These are phyloP conservation scores for Aspergillus hancockii DNA, from an alignment of 495 filamentous ascomycete genomes.

Conservation along the genomic window DNA sequence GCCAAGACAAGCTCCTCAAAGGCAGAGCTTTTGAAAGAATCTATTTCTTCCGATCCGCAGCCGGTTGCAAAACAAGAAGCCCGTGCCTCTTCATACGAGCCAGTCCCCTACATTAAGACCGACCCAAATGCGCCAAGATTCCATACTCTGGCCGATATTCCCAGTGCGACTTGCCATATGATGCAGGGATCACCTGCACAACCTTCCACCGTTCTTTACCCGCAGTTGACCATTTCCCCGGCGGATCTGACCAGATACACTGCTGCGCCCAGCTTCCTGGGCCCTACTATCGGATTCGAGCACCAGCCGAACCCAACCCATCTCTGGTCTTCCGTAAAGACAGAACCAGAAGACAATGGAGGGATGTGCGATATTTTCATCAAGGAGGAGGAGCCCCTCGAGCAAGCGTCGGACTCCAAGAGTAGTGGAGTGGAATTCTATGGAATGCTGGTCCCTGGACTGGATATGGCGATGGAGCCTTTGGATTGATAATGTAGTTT, in stretches of 20 bases:
- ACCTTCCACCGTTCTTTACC: slow-evolving; percentile 4
- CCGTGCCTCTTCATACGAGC: slow-evolving; percentile 5
- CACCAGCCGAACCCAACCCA: slow-evolving; percentile 2
- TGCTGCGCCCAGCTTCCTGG: not conserved
- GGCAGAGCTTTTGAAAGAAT: slow-evolving; percentile 8
- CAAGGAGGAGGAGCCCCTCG: slow-evolving; percentile 21
- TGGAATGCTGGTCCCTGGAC: not conserved
- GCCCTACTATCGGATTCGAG: not conserved
- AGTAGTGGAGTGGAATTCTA: slow-evolving; percentile 1
- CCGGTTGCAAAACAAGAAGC: slow-evolving; percentile 20
- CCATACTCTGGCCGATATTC: slow-evolving; percentile 19
- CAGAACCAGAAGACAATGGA: slow-evolving; percentile 11
- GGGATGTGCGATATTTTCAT: slow-evolving; percentile 14
- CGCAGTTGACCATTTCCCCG: slow-evolving; percentile 6
- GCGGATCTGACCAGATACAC: slow-evolving; percentile 12
- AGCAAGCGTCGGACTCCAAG: not conserved
- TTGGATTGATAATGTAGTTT: not conserved
- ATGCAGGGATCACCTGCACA: not conserved
- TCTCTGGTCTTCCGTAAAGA: slow-evolving; percentile 18
- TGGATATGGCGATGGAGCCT: not conserved
- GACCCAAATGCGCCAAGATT: slow-evolving; percentile 19
- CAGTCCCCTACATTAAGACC: slow-evolving; percentile 21
- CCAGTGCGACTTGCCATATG: slow-evolving; percentile 5
- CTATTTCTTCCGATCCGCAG: not conserved
- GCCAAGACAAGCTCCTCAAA: slow-evolving; percentile 17